Base-by-base conservation (phyloP, 2,329 filamentous ascomycete species). In the Fusarium bactridioides region DNA sequence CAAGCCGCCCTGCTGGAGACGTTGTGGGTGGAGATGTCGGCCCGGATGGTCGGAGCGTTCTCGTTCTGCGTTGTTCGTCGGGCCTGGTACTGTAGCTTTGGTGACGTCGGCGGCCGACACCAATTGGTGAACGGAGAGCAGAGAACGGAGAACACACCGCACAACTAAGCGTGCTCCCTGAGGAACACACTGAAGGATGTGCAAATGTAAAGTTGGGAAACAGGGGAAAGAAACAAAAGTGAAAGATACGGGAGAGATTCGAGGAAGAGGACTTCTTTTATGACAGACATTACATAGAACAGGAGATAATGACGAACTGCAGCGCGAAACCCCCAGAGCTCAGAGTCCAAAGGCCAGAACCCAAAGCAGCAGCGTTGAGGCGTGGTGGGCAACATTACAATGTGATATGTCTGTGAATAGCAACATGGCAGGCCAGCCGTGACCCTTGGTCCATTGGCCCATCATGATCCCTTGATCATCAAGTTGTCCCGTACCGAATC, bases 1-100 rank as follows among this genome's bases (percentile, higher is more conserved):
- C 73, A 77, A 72, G 72, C 61, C 70, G 72, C 62, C 61, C 58
- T 76, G 68, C 54, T 77, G 75, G 75, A 69, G 75, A 76, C 70
- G 75, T 68, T 75, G 72, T 77, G 73, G 67, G 73, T 75, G 74
- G 75, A 75, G 74, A 72, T 69, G 75, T 78, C 76, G 76, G 76
- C 76, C 76, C 76, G 76, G 76, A 77, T 75, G 67, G 74, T 77
- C 74, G 76, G 76, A 73, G 76, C 64, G 64, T 72, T 67, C 65
- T 75, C 61, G 75, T 73, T 72, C 74, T 74, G 74, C 54, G 66
- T 73, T 65, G 62, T 64, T 47, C 54, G 59, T 72, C 61, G 73
- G 58, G 67, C 71, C 67, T 73, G 70, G 40, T 53, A 64, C 40
- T 69, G 70, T 74, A 64, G 74, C 62, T 74, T 54, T 74, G 75